Evolutionary conservation across 441 rosid genomes (phyloP), one percentile per base, ranked within the genome.

Genomic region (Erodium texanum): DNA sequence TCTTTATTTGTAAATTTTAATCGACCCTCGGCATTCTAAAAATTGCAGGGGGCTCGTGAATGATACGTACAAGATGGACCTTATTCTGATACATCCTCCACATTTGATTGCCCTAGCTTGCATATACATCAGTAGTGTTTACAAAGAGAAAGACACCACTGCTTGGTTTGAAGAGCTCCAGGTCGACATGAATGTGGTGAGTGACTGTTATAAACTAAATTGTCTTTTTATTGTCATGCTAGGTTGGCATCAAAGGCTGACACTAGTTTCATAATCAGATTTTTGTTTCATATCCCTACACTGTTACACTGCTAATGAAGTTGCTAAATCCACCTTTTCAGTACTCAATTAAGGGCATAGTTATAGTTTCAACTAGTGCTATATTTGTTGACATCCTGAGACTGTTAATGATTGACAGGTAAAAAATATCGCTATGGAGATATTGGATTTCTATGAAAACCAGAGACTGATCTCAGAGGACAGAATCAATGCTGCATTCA

Each of bases 151-250:
- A 81, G 97, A 91, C 73, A 83, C 75, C 68, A 86, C 86, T 11
- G 80, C 95, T 16, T 93, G 99, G 99, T 91, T 93, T 68, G 99
- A 93, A 80, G 99, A 93, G 82, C 96, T 93, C 27, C 88, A 83
- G 0, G 93, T 87, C 18, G 99, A 91, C 79, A 89, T 93, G 97
- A 93, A 87, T 79, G 87, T 86, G 76, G 99, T 93, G 80, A 85
- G 96, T n/a, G n/a, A 29, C 6, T 70, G 67, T 3, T 62, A 38
- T 48, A 62, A 62, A 52, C 75, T 65, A 19, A 32, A 29, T 29
- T 29, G 34, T 29, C 34, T 29, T 29, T 29, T 29, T 18, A 32
- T 66, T 38, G 29, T 22, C 34, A 3, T 23, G n/a, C 64, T 64
- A 22, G 24, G 19, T 38, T 41, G 48, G 48, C 12, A 0, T 12